A percentile compares a stretch with the other conserved stretches of the same genome.
Evolutionary conservation across 2,329 filamentous ascomycete species (phyloP).

Genomic region (Lachnellula suecica): DNA sequence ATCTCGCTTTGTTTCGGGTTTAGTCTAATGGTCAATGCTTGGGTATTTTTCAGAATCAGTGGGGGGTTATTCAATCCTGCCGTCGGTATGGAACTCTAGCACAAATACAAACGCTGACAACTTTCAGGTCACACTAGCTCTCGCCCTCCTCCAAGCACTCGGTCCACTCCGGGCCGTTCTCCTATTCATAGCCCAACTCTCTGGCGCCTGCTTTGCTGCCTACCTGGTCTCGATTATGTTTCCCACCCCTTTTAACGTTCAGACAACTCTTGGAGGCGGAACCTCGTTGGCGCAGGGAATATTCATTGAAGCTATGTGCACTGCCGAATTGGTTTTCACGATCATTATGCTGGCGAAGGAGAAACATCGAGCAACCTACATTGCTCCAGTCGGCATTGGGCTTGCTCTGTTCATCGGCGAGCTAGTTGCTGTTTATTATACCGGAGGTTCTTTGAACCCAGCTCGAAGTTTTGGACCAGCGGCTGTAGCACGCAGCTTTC

Average conservation of each 20-base stretch:
- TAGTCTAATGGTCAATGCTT: slow-evolving; percentile 49
- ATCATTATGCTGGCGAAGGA: slow-evolving; percentile 50
- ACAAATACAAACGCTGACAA: no score
- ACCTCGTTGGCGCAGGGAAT: slow-evolving; percentile 44
- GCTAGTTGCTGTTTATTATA: slow-evolving; percentile 38
- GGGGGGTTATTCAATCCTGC: slow-evolving; percentile 52
- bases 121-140: slow-evolving; percentile 41
- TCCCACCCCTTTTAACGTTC: slow-evolving; percentile 34
- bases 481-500: slow-evolving; percentile 38
- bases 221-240: no score
- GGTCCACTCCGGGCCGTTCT: no score
- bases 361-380: slow-evolving; percentile 45
- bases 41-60: slow-evolving; percentile 53
- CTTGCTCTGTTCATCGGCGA: slow-evolving; percentile 46
- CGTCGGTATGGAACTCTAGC: no score
- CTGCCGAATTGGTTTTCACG: slow-evolving; percentile 47
- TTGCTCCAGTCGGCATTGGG: slow-evolving; percentile 46
- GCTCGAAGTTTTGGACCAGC: slow-evolving; percentile 47
- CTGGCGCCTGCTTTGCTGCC: no score
- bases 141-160: slow-evolving; percentile 37
- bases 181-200: no score
- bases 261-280: slow-evolving; percentile 41
- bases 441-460: slow-evolving; percentile 49
- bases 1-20: slow-evolving; percentile 33
- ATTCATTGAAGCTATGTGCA: slow-evolving; percentile 49